These are phyloP conservation scores for Penicillium rolfsii DNA, from an alignment of 2,329 filamentous ascomycete species.

Conservation along the genomic window DNA sequence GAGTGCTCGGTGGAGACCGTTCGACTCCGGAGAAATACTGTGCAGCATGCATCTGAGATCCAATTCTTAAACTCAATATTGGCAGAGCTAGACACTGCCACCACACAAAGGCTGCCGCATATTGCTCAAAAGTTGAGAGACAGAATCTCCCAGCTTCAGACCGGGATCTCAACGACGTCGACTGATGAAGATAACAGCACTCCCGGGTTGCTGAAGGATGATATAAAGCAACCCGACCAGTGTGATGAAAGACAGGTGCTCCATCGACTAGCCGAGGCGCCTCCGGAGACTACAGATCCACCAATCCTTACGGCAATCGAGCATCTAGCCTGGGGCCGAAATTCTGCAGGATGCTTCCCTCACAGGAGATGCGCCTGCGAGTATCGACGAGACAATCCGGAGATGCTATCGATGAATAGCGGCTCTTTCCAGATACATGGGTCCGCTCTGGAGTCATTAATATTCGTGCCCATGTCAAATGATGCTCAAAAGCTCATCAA, in stretches of 20 bases:
- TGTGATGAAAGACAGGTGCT: constrained; percentile 10
- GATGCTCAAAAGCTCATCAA: constrained; percentile 29
- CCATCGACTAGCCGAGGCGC: constrained; percentile 14
- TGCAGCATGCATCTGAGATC: constrained; percentile 34
- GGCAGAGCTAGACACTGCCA: constrained; percentile 24
- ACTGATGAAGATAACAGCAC: constrained; percentile 5
- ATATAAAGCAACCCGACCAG: constrained; percentile 8
- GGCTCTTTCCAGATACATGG: constrained; percentile 17
- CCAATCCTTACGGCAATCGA: constrained; percentile 41
- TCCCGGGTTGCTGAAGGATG: constrained; percentile 4
- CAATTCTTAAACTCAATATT: constrained; percentile 30
- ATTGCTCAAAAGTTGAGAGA: constrained; percentile 21
- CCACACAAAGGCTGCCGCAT: constrained; percentile 10
- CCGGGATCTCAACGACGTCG: constrained; percentile 12
- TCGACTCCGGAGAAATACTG: constrained; percentile 29
- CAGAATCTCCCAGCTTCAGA: constrained; percentile 29
- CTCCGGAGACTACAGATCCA: constrained; percentile 26
- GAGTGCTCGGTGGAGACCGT: constrained; percentile 33
- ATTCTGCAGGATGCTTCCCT: constrained; percentile 40
- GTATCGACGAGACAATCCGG: constrained; percentile 26
- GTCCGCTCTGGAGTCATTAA: constrained; percentile 12
- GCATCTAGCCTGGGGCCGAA: constrained; percentile 45
- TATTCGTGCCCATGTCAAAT: constrained; percentile 14
- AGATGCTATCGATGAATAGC: constrained; percentile 19
- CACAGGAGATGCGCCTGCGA: constrained; percentile 37